Conservation (phyloP, 305 asterid genomes). For the Rubia balearica region DNA sequence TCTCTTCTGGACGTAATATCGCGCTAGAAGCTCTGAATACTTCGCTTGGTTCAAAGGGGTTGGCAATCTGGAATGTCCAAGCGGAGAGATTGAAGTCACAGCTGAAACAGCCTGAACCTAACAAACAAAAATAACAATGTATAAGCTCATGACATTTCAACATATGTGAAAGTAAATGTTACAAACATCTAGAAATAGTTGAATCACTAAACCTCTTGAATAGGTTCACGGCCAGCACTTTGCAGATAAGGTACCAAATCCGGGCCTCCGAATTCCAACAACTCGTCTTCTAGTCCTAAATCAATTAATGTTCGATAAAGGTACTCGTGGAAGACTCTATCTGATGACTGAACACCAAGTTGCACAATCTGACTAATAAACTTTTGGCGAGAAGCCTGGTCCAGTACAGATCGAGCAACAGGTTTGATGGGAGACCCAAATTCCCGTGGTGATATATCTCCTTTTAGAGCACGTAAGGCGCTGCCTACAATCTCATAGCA, state of each 20-base stretch:
- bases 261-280: constrained; percentile 92
- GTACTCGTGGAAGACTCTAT: constrained; percentile 75
- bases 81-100: constrained; percentile 36
- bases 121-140: constrained; percentile 12
- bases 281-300: constrained; percentile 83
- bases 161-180: background rate
- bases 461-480: constrained; percentile 75
- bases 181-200: constrained; percentile 1
- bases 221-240: constrained; percentile 71
- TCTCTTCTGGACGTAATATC: constrained; percentile 80
- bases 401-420: constrained; percentile 60
- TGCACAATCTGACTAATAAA: constrained; percentile 83
- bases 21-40: constrained; percentile 80
- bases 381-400: constrained; percentile 66
- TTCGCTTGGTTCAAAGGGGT: constrained; percentile 55
- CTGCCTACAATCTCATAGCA: constrained; percentile 74
- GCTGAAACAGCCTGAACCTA: constrained; percentile 53
- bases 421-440: constrained; percentile 89
- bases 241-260: constrained; percentile 93
- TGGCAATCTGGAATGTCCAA: constrained; percentile 49
- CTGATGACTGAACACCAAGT: constrained; percentile 90
- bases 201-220: constrained; percentile 50
- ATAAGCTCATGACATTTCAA: background rate
- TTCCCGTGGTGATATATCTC: constrained; percentile 53
- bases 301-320: constrained; percentile 72